Percentiles rank a stretch among this genome's conserved stretches.
Evolutionary conservation across 805 yeast species (phyloP).

Genomic region (Hanseniaspora occidentalis): DNA sequence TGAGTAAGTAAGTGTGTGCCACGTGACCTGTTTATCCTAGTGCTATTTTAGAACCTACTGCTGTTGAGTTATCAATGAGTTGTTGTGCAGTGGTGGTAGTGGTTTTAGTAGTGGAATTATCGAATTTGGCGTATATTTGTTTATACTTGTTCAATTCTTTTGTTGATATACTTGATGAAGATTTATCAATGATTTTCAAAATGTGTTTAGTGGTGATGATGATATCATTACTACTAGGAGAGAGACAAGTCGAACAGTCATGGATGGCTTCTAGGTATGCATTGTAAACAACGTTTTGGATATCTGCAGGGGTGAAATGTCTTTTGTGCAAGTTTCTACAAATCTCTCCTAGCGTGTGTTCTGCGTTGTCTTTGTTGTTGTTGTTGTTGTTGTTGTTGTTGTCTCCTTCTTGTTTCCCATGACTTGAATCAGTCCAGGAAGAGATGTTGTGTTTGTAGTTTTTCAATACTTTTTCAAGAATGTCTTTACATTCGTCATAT

Average conservation of each 20-base stretch:
- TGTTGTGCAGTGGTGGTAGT: too few species aligned
- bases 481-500: conserved; percentile 57
- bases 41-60: too few species aligned
- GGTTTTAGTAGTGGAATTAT: conserved; percentile 66
- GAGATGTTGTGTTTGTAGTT: conserved; percentile 28
- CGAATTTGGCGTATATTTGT: conserved; percentile 57
- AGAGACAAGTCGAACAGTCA: too few species aligned
- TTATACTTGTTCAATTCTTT: conserved; percentile 54
- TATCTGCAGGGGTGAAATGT: conserved; percentile 90
- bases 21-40: too few species aligned
- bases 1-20: too few species aligned
- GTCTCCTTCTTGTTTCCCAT: too few species aligned
- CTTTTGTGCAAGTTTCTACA: conserved; percentile 29
- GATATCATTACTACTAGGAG: too few species aligned
- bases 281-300: conserved; percentile 84
- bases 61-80: too few species aligned
- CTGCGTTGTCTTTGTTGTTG: conserved; percentile 41
- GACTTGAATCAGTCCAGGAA: too few species aligned
- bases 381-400: conserved; percentile 27
- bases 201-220: conserved; percentile 7
- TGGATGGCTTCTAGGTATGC: conserved; percentile 84
- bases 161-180: conserved; percentile 80
- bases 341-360: not conserved
- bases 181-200: conserved; percentile 31
- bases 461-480: conserved; percentile 27